Conservation (phyloP, 2,329 filamentous ascomycete genomes). For the Sporothrix luriei region DNA sequence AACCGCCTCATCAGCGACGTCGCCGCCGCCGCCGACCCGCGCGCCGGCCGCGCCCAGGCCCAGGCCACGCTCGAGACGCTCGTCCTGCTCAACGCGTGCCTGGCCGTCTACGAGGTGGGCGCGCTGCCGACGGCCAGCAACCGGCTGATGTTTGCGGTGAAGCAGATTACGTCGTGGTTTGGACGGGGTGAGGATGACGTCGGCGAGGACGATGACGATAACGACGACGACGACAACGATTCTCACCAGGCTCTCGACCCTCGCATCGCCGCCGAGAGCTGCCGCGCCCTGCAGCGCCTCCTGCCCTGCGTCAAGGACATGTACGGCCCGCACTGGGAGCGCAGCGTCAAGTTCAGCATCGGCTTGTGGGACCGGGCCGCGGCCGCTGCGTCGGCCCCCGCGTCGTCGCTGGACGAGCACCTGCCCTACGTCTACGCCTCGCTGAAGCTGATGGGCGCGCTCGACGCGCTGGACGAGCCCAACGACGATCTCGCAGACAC, state of each 20-base stretch:
- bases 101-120: constrained; percentile 55
- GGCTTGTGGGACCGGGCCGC: constrained; percentile 58
- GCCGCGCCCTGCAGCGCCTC: constrained; percentile 61
- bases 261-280: constrained; percentile 54
- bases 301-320: constrained; percentile 76
- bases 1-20: constrained; percentile 64
- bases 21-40: constrained; percentile 53
- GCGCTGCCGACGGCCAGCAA: constrained; percentile 64
- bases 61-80: constrained; percentile 54
- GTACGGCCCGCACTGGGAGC: constrained; percentile 86
- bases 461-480: constrained; percentile 68
- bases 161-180: constrained; percentile 74
- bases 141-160: constrained; percentile 78
- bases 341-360: constrained; percentile 61
- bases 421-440: constrained; percentile 71
- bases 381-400: constrained; percentile 37
- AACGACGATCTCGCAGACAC: constrained; percentile 87
- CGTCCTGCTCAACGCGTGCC: constrained; percentile 57
- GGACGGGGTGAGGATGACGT: constrained; percentile 49
- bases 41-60: constrained; percentile 32
- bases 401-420: constrained; percentile 51
- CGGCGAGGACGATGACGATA: constrained; percentile 44
- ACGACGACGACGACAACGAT: constrained; percentile 7
- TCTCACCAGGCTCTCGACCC: constrained; percentile 45
- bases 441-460: constrained; percentile 66